phyloP scores from a whole-genome alignment of 1,139 yeast genomes.

The Geotrichum restrictum region DNA sequence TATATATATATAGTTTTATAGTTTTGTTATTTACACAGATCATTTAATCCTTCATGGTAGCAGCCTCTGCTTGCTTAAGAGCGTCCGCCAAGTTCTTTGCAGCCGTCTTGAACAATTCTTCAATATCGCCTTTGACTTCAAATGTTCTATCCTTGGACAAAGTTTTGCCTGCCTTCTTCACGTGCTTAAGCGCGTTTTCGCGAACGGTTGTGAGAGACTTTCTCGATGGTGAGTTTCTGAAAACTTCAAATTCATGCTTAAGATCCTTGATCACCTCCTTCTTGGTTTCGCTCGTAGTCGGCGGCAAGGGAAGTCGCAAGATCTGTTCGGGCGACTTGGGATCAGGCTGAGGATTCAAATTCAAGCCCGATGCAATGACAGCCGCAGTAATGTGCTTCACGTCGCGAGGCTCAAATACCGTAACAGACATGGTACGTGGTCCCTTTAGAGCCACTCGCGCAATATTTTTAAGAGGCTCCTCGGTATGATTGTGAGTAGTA shows the following conservation, averaged over 20 bases:
- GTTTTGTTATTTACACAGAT: neutral
- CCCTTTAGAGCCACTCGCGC: conserved; percentile 80
- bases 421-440: conserved; percentile 58
- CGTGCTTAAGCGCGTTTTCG: conserved; percentile 54
- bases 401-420: conserved; percentile 78
- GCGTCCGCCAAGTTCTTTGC: conserved; percentile 54
- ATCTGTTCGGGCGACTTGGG: conserved; percentile 62
- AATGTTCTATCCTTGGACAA: conserved; percentile 41
- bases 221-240: conserved; percentile 52
- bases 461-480: conserved; percentile 51
- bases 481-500: conserved; percentile 45
- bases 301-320: conserved; percentile 70
- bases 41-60: conserved; percentile 15
- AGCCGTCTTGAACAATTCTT: conserved; percentile 62
- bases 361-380: conserved; percentile 62
- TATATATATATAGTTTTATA: too few species aligned
- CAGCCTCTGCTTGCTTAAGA: conserved; percentile 41
- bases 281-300: conserved; percentile 67
- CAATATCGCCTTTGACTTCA: conserved; percentile 56
- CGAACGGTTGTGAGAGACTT: conserved; percentile 61
- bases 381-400: conserved; percentile 66
- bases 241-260: conserved; percentile 59
- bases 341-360: conserved; percentile 75
- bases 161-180: conserved; percentile 57
- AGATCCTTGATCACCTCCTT: conserved; percentile 54